Percentiles rank a stretch among this genome's conserved stretches.
These are phyloP conservation scores for Ormosia semicastrata DNA, from an alignment of 306 rosid genomes.

Conservation along the genomic window DNA sequence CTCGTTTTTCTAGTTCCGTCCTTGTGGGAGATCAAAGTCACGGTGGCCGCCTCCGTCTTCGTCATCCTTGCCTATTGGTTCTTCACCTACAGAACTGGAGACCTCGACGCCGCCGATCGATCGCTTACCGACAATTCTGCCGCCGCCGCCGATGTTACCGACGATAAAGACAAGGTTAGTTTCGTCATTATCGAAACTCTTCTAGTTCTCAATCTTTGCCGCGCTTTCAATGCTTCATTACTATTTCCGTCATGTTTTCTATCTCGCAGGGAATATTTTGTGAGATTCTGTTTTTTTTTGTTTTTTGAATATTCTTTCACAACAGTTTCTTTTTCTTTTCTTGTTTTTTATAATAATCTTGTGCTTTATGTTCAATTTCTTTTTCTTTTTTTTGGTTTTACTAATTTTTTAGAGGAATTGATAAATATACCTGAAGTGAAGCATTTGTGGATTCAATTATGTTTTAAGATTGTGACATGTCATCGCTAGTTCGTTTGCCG, in stretches of 20 bases:
- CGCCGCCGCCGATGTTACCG: slow-evolving; percentile 35
- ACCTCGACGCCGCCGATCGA: slow-evolving; percentile 44
- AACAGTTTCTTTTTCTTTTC: neutral
- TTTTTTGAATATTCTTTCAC: neutral
- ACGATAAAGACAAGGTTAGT: slow-evolving; percentile 62
- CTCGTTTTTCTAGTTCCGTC: slow-evolving; percentile 71
- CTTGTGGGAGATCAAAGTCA: slow-evolving; percentile 80
- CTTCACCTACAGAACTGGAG: slow-evolving; percentile 48
- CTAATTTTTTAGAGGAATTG: neutral
- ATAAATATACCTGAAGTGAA: neutral
- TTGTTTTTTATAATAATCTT: neutral
- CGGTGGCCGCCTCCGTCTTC: slow-evolving; percentile 69
- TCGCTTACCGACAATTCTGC: slow-evolving; percentile 41
- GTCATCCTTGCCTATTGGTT: slow-evolving; percentile 64
- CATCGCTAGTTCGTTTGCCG: neutral
- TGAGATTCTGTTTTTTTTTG: neutral
- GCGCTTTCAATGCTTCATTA: neutral
- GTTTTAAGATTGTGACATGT: neutral
- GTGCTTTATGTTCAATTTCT: neutral
- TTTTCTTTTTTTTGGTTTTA: neutral
- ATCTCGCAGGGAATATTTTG: neutral
- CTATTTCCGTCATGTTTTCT: neutral
- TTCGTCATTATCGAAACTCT: neutral
- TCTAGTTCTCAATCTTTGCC: neutral
- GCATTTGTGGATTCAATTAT: slow-evolving; percentile 2